These are phyloP conservation scores for Solanum paucissectum DNA, from an alignment of 257 asterid species.

Conservation along the genomic window DNA sequence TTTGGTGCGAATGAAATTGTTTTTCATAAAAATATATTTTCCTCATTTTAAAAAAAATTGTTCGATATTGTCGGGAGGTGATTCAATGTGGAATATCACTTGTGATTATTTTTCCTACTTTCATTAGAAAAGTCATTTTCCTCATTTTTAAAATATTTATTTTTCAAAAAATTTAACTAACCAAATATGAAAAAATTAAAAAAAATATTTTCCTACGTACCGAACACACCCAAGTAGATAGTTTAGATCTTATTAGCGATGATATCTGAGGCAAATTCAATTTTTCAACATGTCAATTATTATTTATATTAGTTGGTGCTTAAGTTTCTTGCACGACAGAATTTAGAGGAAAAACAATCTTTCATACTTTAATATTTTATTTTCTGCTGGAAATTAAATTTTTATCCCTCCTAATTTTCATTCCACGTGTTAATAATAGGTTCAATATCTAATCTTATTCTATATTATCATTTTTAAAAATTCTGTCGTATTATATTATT, in stretches of 20 bases:
- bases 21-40: too few species aligned
- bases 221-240: background rate
- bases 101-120: too few species aligned
- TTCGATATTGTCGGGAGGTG: too few species aligned
- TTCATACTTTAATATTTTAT: background rate
- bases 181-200: background rate
- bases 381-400: background rate
- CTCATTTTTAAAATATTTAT: too few species aligned
- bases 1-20: background rate
- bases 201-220: background rate
- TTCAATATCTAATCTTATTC: background rate
- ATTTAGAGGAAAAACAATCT: background rate
- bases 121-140: too few species aligned
- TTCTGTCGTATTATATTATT: background rate
- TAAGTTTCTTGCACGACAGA: background rate
- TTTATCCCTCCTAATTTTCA: background rate
- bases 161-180: background rate
- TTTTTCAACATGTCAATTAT: background rate
- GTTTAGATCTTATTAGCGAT: background rate
- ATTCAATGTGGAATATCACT: background rate
- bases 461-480: background rate
- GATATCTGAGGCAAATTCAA: too few species aligned
- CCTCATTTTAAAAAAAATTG: too few species aligned
- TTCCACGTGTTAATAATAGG: background rate
- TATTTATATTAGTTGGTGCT: background rate